Conservation (phyloP, 768 basidiomycete species). For the Calocera cornea region DNA sequence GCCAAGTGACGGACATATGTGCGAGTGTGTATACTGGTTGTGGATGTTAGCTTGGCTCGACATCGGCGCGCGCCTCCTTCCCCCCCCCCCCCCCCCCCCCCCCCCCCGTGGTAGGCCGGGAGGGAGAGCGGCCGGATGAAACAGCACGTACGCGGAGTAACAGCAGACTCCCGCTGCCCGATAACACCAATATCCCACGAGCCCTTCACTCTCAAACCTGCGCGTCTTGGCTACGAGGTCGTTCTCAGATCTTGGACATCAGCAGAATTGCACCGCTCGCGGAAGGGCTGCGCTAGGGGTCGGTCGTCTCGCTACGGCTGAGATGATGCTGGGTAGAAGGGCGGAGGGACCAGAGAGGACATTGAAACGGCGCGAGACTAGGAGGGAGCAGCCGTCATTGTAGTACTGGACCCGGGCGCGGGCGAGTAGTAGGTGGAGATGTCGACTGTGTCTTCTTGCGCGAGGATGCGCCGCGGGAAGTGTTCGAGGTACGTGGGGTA, state of each 20-base stretch:
- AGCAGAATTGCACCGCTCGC: not conserved
- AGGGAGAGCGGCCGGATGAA: constrained; percentile 45
- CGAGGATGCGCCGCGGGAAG: constrained; percentile 37
- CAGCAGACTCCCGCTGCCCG: constrained; percentile 55
- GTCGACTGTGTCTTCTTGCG: constrained; percentile 41
- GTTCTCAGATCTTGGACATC: not conserved
- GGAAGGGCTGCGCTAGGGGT: no score
- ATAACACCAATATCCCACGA: constrained; percentile 48
- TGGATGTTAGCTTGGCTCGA: constrained; percentile 43
- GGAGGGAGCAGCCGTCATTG: no score
- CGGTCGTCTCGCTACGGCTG: no score
- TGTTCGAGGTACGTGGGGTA: constrained; percentile 58
- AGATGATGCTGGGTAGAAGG: no score
- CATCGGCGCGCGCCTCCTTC: no score
- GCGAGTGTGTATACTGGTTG: constrained; percentile 47
- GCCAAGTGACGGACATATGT: constrained; percentile 47
- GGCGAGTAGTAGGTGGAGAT: constrained; percentile 43
- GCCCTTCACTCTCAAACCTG: constrained; percentile 35
- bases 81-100: no score
- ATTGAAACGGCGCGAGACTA: no score
- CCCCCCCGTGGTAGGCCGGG: no score
- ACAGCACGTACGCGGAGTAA: constrained; percentile 40
- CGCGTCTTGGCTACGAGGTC: constrained; percentile 32
- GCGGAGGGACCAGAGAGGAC: no score
- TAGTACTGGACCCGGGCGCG: constrained; percentile 51